phyloP scores from a whole-genome alignment of 192 early-diverging fungal genomes.

The Phlyctochytrium bullatum region DNA sequence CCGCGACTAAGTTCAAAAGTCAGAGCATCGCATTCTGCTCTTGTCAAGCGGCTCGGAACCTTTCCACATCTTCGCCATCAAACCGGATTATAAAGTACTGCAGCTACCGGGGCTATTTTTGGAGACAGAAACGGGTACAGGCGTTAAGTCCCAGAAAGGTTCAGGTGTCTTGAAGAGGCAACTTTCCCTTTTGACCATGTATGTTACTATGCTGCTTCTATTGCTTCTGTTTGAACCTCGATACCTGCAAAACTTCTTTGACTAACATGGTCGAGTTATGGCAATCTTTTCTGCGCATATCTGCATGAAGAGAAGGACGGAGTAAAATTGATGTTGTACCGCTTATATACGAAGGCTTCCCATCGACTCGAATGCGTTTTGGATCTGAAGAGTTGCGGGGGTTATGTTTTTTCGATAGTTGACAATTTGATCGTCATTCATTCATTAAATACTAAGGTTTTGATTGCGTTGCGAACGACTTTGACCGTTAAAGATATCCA shows the following conservation, averaged over 20 bases:
- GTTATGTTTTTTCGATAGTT: constrained; percentile 1
- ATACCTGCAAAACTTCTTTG: too few relatives aligned
- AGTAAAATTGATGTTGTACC: too few relatives aligned
- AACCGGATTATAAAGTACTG: background rate
- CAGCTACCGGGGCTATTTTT: too few relatives aligned
- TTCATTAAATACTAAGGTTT: background rate
- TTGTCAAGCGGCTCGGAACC: background rate
- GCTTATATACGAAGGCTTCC: constrained; percentile 9
- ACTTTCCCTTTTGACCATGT: constrained; percentile 14
- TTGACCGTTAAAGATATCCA: too few relatives aligned
- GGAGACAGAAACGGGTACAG: too few relatives aligned
- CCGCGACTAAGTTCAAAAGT: background rate
- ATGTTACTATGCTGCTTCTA: too few relatives aligned
- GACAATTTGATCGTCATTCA: constrained; percentile 23
- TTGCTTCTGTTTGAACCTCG: too few relatives aligned
- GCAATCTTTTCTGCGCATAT: constrained; percentile 13
- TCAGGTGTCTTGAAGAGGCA: constrained; percentile 5
- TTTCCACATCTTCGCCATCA: background rate
- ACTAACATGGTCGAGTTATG: constrained; percentile 17
- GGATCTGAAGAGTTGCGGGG: constrained; percentile 9
- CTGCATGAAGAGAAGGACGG: too few relatives aligned
- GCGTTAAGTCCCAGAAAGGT: too few relatives aligned
- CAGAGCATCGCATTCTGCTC: background rate
- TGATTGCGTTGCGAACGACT: too few relatives aligned
- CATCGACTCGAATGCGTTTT: constrained; percentile 3